Evolutionary conservation across 148 eudicot species (phyloP).

Genomic region (Vaccinium corymbosum): DNA sequence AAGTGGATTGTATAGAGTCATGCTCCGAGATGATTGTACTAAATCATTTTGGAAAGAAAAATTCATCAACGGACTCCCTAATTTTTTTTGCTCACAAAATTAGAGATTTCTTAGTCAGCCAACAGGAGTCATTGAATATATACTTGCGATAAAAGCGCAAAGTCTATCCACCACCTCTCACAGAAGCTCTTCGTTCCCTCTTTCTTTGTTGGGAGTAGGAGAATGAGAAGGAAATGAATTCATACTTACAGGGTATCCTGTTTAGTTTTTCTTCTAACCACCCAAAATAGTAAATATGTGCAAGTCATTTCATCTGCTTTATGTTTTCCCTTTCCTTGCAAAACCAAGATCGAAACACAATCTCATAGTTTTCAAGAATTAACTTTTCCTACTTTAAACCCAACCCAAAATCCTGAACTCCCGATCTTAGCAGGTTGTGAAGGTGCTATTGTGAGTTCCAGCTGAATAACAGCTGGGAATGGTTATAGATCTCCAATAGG

Average conservation of each 20-base stretch:
- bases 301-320: too few species aligned
- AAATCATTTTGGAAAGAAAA: too few species aligned
- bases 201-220: not conserved
- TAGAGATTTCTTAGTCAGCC: too few species aligned
- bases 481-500: not conserved
- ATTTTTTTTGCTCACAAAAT: too few species aligned
- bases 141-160: not conserved
- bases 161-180: not conserved
- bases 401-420: not conserved
- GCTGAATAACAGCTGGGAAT: not conserved
- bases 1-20: too few species aligned
- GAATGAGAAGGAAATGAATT: not conserved
- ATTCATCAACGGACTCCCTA: too few species aligned
- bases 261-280: not conserved
- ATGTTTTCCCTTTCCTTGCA: too few species aligned
- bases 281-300: too few species aligned
- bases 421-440: slow-evolving; percentile 5
- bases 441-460: not conserved
- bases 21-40: too few species aligned
- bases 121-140: not conserved
- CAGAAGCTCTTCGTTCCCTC: not conserved
- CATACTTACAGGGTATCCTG: not conserved
- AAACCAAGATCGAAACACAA: too few species aligned
- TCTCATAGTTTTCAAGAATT: not conserved
- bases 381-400: not conserved